Base-by-base conservation (phyloP, 208 protist species). In the Angomonas ambiguus region DNA sequence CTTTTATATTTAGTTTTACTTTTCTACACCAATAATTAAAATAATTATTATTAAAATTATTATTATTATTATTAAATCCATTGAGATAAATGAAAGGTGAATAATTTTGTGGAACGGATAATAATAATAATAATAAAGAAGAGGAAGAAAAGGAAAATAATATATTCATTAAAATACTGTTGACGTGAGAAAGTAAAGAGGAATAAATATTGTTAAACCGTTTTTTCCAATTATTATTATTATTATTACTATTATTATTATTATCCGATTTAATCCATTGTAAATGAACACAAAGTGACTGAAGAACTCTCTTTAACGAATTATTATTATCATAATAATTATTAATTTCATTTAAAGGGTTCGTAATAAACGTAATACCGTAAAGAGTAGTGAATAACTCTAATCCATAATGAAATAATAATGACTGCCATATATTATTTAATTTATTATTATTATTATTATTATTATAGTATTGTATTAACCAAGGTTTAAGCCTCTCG, bases 381-480 rank as follows among this genome's bases (percentile, higher is more conserved):
- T n/a, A n/a, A n/a, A n/a, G n/a, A n/a, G n/a, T n/a, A n/a, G n/a
- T n/a, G n/a, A n/a, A n/a, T n/a, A n/a, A n/a, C n/a, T n/a, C n/a
- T n/a, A n/a, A n/a, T n/a, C n/a, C n/a, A n/a, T n/a, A n/a, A n/a
- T n/a, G n/a, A n/a, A n/a, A n/a, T n/a, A n/a, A n/a, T n/a, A n/a
- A n/a, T n/a, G n/a, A n/a, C n/a, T n/a, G n/a, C n/a, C n/a, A 45
- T n/a, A 45, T 16, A 45, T 45, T 45, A n/a, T 45, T n/a, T 45
- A 45, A 45, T n/a, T n/a, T 45, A 45, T n/a, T 45, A n/a, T 45
- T 45, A 45, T 45, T 45, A n/a, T 45, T 45, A 45, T 45, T 45
- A n/a, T 45, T 45, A 45, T 45, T 45, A 45, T 45, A 45, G 16
- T n/a, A 45, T 45, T n/a, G 38, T n/a, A 45, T 45, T 45, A n/a